Evolutionary conservation across 1,284 basidiomycete species (phyloP), one percentile per base, ranked within the genome.

Genomic region (Coniophora puteana): DNA sequence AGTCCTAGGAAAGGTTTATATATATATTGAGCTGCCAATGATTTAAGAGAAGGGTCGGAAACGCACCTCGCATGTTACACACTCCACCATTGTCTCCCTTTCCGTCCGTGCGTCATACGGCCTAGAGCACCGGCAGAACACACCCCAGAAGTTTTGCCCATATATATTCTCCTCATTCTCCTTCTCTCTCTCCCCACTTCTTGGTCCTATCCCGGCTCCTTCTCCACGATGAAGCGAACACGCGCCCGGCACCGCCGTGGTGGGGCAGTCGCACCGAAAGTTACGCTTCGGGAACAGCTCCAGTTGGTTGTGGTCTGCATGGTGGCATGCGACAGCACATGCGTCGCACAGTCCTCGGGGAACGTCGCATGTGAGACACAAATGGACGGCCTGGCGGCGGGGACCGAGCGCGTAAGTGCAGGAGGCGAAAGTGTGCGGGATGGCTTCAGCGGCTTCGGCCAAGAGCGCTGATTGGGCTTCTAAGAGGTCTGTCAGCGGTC

Each of bases 191-290:
- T n/a, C n/a, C n/a, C n/a, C n/a, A n/a, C n/a, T n/a, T n/a, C n/a
- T n/a, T n/a, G n/a, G n/a, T n/a, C n/a, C n/a, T n/a, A n/a, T n/a
- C n/a, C n/a, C n/a, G n/a, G n/a, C n/a, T n/a, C n/a, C n/a, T 1
- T 53, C 38, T 11, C 45, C 58, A 41, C 57, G 66, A 59, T 85
- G 80, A 25, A 90, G 62, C 11, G 76, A 73, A 56, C 87, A 90
- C 3, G 66, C 44, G 46, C 83, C 79, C 1, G 69, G 49, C 18
- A 88, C 62, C 5, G 72, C 66, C 10, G 60, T 50, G 8, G 87
- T 90, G 2, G 87, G 85, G 58, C 87, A 90, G 61, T 90, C 87
- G 54, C 87, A 90, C 21, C 80, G 77, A 56, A 90, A 89, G 45
- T 71, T 64, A 43, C 87, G 76, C 57, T 90, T 90, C 2, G 86